These are phyloP conservation scores for Leptographium lundbergii DNA, from an alignment of 2,329 filamentous ascomycete species.

Conservation along the genomic window DNA sequence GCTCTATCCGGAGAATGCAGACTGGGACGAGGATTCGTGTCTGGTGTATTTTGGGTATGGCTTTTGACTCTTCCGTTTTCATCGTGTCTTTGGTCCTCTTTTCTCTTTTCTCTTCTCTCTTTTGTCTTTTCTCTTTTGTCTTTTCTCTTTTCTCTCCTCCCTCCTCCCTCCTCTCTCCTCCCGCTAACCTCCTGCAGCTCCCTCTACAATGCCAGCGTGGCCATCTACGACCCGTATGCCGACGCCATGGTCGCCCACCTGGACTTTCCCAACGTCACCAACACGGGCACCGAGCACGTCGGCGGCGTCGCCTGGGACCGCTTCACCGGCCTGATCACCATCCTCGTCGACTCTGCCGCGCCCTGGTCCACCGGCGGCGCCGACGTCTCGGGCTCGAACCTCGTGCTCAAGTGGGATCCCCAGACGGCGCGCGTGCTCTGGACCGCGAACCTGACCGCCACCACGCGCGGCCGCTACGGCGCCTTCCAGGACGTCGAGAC, in stretches of 20 bases:
- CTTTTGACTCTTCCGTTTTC: background rate
- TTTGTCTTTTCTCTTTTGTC: too few species aligned
- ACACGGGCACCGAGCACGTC: too few species aligned
- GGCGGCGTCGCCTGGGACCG: too few species aligned
- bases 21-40: conserved; percentile 20
- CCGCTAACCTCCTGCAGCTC: background rate
- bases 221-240: conserved; percentile 21
- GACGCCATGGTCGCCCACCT: conserved; percentile 15
- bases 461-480: conserved; percentile 19
- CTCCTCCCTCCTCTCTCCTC: background rate
- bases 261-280: conserved; percentile 12
- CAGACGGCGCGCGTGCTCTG: conserved; percentile 16
- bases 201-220: conserved; percentile 19
- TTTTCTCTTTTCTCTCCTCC: too few species aligned
- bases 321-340: conserved; percentile 8
- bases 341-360: conserved; percentile 22
- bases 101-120: too few species aligned
- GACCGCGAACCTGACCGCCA: conserved; percentile 20
- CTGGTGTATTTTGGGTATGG: conserved; percentile 20
- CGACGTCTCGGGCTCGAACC: conserved; percentile 23
- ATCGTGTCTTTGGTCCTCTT: too few species aligned
- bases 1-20: conserved; percentile 23
- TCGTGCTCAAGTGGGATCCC: conserved; percentile 23
- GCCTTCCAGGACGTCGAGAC: conserved; percentile 25
- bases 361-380: conserved; percentile 22